Evolutionary conservation across 768 basidiomycete species (phyloP), one percentile per base, ranked within the genome.

Genomic region (Candolleomyces efflorescens): DNA sequence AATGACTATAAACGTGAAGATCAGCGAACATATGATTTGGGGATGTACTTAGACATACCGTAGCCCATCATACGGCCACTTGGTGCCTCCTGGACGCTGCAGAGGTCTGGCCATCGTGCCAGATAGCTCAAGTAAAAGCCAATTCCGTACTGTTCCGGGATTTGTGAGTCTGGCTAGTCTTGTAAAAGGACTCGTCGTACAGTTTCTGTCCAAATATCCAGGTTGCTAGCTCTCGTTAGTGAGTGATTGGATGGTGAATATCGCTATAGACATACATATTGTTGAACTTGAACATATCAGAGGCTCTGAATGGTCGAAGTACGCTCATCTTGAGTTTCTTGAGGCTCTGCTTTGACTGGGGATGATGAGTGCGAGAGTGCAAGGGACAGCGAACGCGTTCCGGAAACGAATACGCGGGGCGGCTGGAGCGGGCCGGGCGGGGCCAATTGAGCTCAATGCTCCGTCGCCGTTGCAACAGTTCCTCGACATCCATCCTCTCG

Each of bases 141-240:
- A 64, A 92, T 87, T 49, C 87, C 87, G 71, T 94, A 98, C 91
- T 95, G 61, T 17, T 27, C 32, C 45, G 24, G 18, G 20, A 32
- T 39, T 5, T 17, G 24, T 26, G 11, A 17, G 26, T 22, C n/a
- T 37, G 32, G 32, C 20, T 15, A 6, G 9, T 37, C 27, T 17
- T 17, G 17, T 12, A 22, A 13, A 7, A 11, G 11, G 4, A 9
- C 20, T 38, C 27, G 18, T 74, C 86, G 67, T 64, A 94, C 95
- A 20, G 97, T 98, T 74, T 98, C 96, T 46, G 97, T 98, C 93
- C 93, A 98, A 46, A 94, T 78, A 71, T 98, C 96, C 67, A 96
- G 75, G 73, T 99, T 98, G 60, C 92, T 94, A 71, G 1, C 52
- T 6, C 47, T 56, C 58, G 47, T 22, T 15, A 39, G 53, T 43